Evolutionary conservation across 495 filamentous ascomycete genomes (phyloP).

Genomic region (Geoglossum glabrum): DNA sequence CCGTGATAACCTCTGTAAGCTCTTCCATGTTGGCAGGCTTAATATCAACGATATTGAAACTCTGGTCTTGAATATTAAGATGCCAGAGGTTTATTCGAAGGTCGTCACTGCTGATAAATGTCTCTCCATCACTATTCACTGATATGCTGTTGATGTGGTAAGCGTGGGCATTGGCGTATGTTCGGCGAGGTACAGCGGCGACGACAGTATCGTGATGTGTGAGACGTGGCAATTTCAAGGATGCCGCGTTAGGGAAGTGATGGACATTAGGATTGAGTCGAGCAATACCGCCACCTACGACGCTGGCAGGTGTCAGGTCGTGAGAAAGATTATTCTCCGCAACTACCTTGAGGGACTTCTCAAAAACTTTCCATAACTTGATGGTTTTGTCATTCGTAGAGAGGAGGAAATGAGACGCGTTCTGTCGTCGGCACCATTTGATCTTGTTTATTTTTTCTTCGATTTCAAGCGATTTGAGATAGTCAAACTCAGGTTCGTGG

Average conservation of each 20-base stretch:
- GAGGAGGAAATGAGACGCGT: conserved; percentile 92
- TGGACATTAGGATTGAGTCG: conserved; percentile 39
- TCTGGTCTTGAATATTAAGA: conserved; percentile 96
- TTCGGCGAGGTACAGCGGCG: conserved; percentile 82
- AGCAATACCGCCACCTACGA: conserved; percentile 52
- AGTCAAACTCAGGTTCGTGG: conserved; percentile 97
- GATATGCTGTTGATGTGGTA: conserved; percentile 99
- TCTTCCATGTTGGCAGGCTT: conserved; percentile 99
- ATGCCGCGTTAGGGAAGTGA: conserved; percentile 58
- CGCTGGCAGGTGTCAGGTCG: conserved; percentile 63
- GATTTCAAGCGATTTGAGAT: conserved; percentile 96
- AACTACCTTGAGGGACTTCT: conserved; percentile 96
- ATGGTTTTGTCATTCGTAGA: conserved; percentile 99
- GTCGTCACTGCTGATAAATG: conserved; percentile 96
- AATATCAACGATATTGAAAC: conserved; percentile 99
- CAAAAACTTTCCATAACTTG: conserved; percentile 99
- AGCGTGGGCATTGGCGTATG: conserved; percentile 94
- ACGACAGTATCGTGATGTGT: conserved; percentile 98
- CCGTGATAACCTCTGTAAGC: conserved; percentile 94
- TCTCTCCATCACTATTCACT: conserved; percentile 97
- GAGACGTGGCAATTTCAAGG: conserved; percentile 80
- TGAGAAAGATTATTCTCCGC: conserved; percentile 96
- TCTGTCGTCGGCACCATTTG: conserved; percentile 96
- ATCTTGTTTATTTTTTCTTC: conserved; percentile 99
- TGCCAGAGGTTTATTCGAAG: conserved; percentile 98